These are phyloP conservation scores for Penicillium sp. DNA, from an alignment of 2,329 filamentous ascomycete genomes.

Conservation along the genomic window DNA sequence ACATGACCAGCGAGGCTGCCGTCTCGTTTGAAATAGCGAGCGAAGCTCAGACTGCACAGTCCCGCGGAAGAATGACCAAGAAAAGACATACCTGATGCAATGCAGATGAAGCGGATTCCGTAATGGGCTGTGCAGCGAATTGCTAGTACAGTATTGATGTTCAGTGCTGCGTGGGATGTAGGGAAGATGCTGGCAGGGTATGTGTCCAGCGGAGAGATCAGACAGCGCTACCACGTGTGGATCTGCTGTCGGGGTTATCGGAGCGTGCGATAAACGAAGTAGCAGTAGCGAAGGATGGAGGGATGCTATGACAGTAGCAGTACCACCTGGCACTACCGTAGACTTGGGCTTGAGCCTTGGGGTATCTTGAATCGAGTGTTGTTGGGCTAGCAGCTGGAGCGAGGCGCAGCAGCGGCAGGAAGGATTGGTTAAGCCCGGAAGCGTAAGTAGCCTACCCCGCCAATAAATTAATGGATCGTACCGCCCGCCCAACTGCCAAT, in stretches of 20 bases:
- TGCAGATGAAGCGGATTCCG: neutral
- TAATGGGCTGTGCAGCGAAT: neutral
- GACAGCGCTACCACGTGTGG: neutral
- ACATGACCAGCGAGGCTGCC: neutral
- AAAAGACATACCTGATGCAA: neutral
- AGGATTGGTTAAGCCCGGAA: neutral
- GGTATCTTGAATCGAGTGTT: neutral
- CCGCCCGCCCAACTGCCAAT: neutral
- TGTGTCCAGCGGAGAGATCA: neutral
- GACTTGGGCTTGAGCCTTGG: too few species aligned
- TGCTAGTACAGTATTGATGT: too few species aligned
- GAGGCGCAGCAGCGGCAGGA: conserved; percentile 8
- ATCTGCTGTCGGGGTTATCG: neutral
- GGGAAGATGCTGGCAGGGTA: neutral
- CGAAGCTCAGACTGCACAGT: neutral
- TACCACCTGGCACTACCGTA: neutral
- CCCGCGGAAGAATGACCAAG: neutral
- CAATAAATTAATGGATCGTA: neutral
- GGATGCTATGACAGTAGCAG: neutral
- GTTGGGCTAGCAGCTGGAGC: neutral
- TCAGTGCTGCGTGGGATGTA: neutral
- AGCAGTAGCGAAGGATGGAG: too few species aligned
- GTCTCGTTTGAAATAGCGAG: neutral
- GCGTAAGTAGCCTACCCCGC: neutral
- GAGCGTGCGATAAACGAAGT: neutral